Base-by-base conservation (phyloP, 306 rosid species). In the Luffa acutangula region DNA sequence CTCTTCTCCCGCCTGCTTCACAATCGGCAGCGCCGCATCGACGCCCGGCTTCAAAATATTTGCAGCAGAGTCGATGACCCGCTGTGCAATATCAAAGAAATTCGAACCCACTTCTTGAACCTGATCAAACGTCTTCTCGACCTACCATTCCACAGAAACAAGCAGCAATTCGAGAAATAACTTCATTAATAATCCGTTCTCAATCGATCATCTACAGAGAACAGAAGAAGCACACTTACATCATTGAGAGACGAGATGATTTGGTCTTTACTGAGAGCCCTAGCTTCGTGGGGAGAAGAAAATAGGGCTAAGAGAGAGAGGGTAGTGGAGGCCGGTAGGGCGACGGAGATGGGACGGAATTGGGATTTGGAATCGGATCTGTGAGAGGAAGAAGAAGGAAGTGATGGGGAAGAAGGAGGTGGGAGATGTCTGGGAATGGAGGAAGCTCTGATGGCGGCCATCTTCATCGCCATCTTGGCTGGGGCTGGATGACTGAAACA, bases 61-160 rank as follows among this genome's bases (percentile, higher is more conserved):
- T 78, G 82, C 78, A 4, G 91, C 42, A 41, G 80, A 79, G 17
- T 89, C 90, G 76, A 89, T 67, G 21, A 85, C 81, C 53, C 81
- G 85, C 80, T 71, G 87, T 52, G 96, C 83, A 13, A 82, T 56
- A 31, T 86, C 92, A 3, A 89, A 34, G 36, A 95, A 81, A 78
- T 85, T 81, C 25, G 97, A 91, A 75, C 92, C 89, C 84, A 74
- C 88, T 83, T 83, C 94, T 88, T 90, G 96, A 87, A 89, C 89
- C 84, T 91, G 91, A 64, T 91, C 93, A 41, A 95, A 64, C 13
- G 97, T 89, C 76, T 90, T 86, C 93, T 93, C 98, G 86, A 87
- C 95, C 98, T 91, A 67, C 42, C 63, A 82, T 46, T 46, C 63
- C 77, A 57, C 51, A 46, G 36, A 39, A 57, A 37, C 25, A 33